Percentiles rank a stretch among this genome's conserved stretches.
Evolutionary conservation across 345 rosid species (phyloP).

Genomic region (Hibiscus syriacus): DNA sequence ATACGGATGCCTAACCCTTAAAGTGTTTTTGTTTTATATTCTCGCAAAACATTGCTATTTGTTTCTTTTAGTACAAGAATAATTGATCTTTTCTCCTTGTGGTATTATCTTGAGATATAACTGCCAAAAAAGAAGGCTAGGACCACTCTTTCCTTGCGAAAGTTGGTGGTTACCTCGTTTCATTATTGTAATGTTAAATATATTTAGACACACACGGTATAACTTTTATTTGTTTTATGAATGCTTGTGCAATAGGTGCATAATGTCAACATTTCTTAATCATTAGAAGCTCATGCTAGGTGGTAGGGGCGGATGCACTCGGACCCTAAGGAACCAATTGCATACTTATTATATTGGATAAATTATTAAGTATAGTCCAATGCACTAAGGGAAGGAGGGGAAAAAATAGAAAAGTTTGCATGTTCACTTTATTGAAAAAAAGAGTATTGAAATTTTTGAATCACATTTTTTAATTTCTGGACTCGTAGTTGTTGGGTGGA

Average conservation of each 20-base stretch:
- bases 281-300: not conserved
- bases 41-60: not conserved
- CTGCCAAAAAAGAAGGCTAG: not conserved
- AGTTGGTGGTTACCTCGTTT: not conserved
- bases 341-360: too few relatives aligned
- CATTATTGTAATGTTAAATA: not conserved
- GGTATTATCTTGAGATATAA: conserved; percentile 13
- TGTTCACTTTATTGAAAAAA: too few relatives aligned
- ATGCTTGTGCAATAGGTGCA: not conserved
- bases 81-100: not conserved
- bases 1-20: not conserved
- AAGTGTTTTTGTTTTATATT: not conserved
- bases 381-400: too few relatives aligned
- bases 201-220: not conserved
- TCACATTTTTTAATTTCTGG: too few relatives aligned
- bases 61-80: not conserved
- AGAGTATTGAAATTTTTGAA: too few relatives aligned
- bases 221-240: not conserved
- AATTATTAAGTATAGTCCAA: too few relatives aligned
- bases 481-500: too few relatives aligned
- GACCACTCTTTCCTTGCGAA: not conserved
- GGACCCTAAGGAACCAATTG: too few relatives aligned
- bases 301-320: too few relatives aligned
- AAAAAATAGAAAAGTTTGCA: too few relatives aligned
- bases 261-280: not conserved